Base-by-base conservation (phyloP, 2,329 filamentous ascomycete species). In the Ambrosiella beaveri region DNA sequence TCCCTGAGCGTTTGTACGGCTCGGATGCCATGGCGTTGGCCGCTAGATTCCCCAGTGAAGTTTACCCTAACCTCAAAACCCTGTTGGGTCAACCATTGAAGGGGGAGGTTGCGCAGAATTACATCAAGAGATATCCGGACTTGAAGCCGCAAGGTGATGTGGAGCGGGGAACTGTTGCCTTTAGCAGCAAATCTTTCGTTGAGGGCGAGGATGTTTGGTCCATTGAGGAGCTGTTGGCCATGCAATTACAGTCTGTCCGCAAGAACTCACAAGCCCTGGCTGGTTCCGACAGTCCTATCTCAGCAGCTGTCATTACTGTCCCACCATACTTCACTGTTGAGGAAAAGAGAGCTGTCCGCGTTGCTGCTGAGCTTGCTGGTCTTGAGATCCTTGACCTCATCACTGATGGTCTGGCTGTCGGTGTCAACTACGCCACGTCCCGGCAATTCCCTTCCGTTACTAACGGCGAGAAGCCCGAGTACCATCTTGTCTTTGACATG, bases 401-500 rank as follows among this genome's bases (percentile, higher is more conserved):
- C 63, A 93, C 85, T 63, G 93, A 98, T 67, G 90, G 90, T 13
- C 72, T 96, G 62, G 89, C 93, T 38, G 91, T 98, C 59, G 93
- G 89, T 35, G 73, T 98, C 64, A 94, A 98, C 72, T 98, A 97
- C 70, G 93, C 93, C 49, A 96, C 89, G 36, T 86, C 81, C 66
- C 82, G 93, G 65, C 88, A 86, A 13, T 98, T 97, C 70, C 88
- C 90, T 41, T 88, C 81, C 65, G 75, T 93, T 61, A 86, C 81
- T 58, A 84, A 93, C 57, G 88, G 88, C 57, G 85, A 80, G 63
- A 89, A 89, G 73, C 85, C 93, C 0, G 93, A 98, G 71, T 81
- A 90, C 65, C 88, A 98, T 71, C 73, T 98, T 68, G 81, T 98
- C 37, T 98, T 93, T 67, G 93, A 98, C 68, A 97, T 98, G 90